A percentile compares a stretch with the other conserved stretches of the same genome.
Evolutionary conservation across 1,284 basidiomycete species (phyloP).

Genomic region (Pterula multifida): DNA sequence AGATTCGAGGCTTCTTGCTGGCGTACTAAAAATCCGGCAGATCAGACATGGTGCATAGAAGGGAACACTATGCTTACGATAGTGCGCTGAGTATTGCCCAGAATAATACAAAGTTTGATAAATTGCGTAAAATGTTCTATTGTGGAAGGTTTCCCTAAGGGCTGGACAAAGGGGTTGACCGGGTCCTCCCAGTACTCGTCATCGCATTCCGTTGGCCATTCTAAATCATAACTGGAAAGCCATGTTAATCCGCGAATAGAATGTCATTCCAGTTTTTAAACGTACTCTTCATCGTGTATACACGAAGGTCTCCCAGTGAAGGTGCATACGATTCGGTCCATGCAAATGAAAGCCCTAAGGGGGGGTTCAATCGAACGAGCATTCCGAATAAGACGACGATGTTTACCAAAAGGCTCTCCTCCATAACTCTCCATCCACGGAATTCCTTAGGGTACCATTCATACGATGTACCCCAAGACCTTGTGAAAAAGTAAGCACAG

Average conservation of each 20-base stretch:
- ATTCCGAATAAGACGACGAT: no score
- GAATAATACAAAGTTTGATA: slow-evolving; percentile 31
- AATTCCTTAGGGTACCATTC: slow-evolving; percentile 11
- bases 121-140: slow-evolving; percentile 27
- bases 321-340: slow-evolving; percentile 34
- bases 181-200: slow-evolving; percentile 35
- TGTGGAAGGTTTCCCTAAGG: slow-evolving; percentile 19
- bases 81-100: slow-evolving; percentile 31
- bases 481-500: slow-evolving; percentile 11
- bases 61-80: slow-evolving; percentile 13
- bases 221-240: slow-evolving; percentile 32
- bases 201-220: slow-evolving; percentile 35
- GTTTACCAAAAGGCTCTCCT: slow-evolving; percentile 45
- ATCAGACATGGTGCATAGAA: background rate
- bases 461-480: slow-evolving; percentile 22
- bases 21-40: slow-evolving; percentile 20
- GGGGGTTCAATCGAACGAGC: no score
- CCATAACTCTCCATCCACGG: slow-evolving; percentile 31
- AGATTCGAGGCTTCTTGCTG: slow-evolving; percentile 28
- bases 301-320: slow-evolving; percentile 46
- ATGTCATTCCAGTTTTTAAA: no score
- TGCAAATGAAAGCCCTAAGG: slow-evolving; percentile 26
- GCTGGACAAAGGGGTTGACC: slow-evolving; percentile 18
- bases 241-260: no score
- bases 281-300: slow-evolving; percentile 49